Evolutionary conservation across 2,329 filamentous ascomycete genomes (phyloP).

Genomic region (Xylaria multiplex): DNA sequence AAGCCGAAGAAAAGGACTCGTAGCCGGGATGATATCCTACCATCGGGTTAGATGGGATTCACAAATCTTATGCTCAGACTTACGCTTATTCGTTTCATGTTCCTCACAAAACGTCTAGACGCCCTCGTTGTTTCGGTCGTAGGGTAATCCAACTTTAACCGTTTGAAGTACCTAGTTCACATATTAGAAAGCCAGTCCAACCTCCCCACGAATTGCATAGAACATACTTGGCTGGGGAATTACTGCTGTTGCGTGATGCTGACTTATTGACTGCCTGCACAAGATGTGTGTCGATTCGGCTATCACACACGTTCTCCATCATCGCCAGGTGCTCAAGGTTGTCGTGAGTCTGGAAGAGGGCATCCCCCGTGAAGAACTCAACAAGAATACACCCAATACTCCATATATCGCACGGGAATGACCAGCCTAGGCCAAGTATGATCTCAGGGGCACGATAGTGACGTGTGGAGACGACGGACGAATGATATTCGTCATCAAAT

Average conservation of each 20-base stretch:
- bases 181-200: constrained; percentile 45
- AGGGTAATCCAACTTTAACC: constrained; percentile 72
- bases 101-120: constrained; percentile 73
- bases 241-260: constrained; percentile 65
- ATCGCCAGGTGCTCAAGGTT: constrained; percentile 79
- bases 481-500: constrained; percentile 78
- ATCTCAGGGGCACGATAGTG: constrained; percentile 78
- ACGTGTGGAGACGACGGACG: constrained; percentile 74
- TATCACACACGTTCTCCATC: constrained; percentile 75
- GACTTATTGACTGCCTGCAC: constrained; percentile 67
- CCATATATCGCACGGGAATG: constrained; percentile 78
- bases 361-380: constrained; percentile 77
- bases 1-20: constrained; percentile 67
- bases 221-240: constrained; percentile 70
- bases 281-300: constrained; percentile 67
- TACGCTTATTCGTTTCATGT: constrained; percentile 75
- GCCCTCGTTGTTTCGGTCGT: constrained; percentile 70
- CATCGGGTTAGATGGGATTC: constrained; percentile 37
- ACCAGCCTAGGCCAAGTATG: constrained; percentile 76
- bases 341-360: constrained; percentile 77
- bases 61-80: constrained; percentile 42
- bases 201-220: neutral
- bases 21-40: constrained; percentile 72
- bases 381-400: constrained; percentile 78
- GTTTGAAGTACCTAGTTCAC: constrained; percentile 70